Evolutionary conservation across 2,329 filamentous ascomycete genomes (phyloP), one percentile per base, ranked within the genome.

Genomic region (Ascochyta rabiei): DNA sequence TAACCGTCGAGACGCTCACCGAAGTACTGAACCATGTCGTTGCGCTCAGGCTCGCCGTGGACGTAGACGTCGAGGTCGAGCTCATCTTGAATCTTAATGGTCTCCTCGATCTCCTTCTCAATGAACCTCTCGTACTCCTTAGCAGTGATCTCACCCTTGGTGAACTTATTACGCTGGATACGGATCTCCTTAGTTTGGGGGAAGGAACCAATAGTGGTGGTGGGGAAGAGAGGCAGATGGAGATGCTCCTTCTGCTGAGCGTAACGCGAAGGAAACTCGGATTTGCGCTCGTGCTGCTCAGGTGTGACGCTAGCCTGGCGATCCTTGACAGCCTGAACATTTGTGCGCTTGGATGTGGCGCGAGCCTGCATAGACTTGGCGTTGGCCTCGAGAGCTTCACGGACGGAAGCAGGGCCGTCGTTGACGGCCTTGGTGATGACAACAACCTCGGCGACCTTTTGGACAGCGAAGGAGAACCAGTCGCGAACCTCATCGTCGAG

Each of bases 1-100:
- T 98, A 99, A 74, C 95, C 95, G 73, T 96, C 87, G 62, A 99
- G 86, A 74, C 91, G 90, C 87, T 99, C 95, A 80, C 95, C 95
- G 72, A 99, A 99, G 88, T 97, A 99, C 82, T 99, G 95, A 48
- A 99, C 95, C 95, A 99, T 99, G 88, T 99, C 95, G 83, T 99
- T 99, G 79, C 95, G 92, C 87, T 99, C 95, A 57, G 95, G 95
- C 86, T 99, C 95, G 77, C 95, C 95, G 84, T 99, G 95, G 64
- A 99, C 95, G 76, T 90, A 91, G 78, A 99, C 95, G 71, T 99
- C 95, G 50, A 99, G 89, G 79, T 87, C 92, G 73, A 99, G 93
- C 83, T 98, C 95, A 74, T 98, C 92, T 83, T 99, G 95, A 79
- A 98, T 90, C 84, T 92, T 90, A 81, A 99, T 86, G 75, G 93